These are phyloP conservation scores for Globisporangium radiosum DNA, from an alignment of 352 stramenopile species.

Conservation along the genomic window DNA sequence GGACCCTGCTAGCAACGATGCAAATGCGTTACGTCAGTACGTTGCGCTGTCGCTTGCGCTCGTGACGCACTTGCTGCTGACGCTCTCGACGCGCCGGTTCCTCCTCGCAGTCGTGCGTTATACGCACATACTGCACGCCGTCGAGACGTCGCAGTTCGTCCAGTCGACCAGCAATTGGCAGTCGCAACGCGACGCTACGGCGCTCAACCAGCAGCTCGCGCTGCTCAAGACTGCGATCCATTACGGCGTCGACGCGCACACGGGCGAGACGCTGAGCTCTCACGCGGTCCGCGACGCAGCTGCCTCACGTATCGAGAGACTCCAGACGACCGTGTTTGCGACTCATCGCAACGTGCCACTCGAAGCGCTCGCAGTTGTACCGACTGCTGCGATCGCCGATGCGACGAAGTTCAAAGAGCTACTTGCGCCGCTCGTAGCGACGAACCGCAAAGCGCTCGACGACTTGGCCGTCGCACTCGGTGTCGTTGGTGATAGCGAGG, in stretches of 20 bases:
- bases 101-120: constrained; percentile 62
- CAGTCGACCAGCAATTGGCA: constrained; percentile 2
- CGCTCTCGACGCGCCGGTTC: constrained; percentile 89
- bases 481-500: constrained; percentile 30
- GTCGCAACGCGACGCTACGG: constrained; percentile 25
- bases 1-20: neutral
- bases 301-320: constrained; percentile 42
- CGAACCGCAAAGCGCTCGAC: constrained; percentile 25
- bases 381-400: constrained; percentile 42
- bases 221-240: constrained; percentile 58
- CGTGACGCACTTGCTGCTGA: constrained; percentile 79
- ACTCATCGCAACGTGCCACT: constrained; percentile 34
- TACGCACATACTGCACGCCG: constrained; percentile 27
- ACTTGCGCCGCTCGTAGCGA: constrained; percentile 24
- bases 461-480: constrained; percentile 39
- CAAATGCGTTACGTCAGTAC: constrained; percentile 23
- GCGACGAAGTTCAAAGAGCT: constrained; percentile 33
- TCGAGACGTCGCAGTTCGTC: no score
- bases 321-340: constrained; percentile 69
- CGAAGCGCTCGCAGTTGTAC: constrained; percentile 56
- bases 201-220: constrained; percentile 56
- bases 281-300: constrained; percentile 44
- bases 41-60: constrained; percentile 68
- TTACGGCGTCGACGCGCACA: constrained; percentile 86
- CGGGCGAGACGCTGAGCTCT: constrained; percentile 43